A percentile compares a stretch with the other conserved stretches of the same genome.
phyloP scores from a whole-genome alignment of 345 rosid genomes.

The Gossypium raimondii region DNA sequence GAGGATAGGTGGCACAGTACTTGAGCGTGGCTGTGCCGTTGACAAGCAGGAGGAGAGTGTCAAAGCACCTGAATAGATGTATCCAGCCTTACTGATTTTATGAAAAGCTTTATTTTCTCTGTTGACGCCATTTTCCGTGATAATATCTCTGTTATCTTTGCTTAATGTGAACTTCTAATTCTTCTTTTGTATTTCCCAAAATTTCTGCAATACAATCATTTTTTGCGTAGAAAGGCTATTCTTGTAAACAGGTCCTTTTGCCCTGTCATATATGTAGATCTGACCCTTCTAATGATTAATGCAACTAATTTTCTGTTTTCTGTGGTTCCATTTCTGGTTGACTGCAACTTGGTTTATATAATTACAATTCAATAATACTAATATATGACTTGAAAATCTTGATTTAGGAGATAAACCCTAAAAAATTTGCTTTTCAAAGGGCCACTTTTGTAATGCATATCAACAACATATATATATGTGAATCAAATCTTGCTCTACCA shows the following conservation, averaged over 20 bases:
- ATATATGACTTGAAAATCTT: background rate
- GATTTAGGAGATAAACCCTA: background rate
- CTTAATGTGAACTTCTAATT: background rate
- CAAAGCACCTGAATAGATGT: constrained; percentile 16
- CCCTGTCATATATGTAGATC: background rate
- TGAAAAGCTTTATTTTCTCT: background rate
- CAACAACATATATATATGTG: background rate
- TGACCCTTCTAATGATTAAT: background rate
- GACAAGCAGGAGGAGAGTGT: constrained; percentile 44
- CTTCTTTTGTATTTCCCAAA: background rate
- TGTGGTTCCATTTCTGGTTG: background rate
- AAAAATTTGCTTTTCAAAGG: background rate
- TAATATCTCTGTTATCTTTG: constrained; percentile 2
- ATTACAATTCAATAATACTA: background rate
- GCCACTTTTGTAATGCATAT: background rate
- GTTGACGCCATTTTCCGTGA: background rate
- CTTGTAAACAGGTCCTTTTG: background rate
- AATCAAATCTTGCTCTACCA: background rate
- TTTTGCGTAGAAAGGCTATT: constrained; percentile 8
- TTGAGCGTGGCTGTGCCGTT: constrained; percentile 59
- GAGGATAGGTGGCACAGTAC: constrained; percentile 65
- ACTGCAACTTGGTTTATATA: background rate
- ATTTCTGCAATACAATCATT: background rate
- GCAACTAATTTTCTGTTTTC: background rate
- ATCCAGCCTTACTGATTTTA: background rate